Conservation (phyloP, 1,284 basidiomycete genomes). For the Cutaneotrichosporon mucoides region DNA sequence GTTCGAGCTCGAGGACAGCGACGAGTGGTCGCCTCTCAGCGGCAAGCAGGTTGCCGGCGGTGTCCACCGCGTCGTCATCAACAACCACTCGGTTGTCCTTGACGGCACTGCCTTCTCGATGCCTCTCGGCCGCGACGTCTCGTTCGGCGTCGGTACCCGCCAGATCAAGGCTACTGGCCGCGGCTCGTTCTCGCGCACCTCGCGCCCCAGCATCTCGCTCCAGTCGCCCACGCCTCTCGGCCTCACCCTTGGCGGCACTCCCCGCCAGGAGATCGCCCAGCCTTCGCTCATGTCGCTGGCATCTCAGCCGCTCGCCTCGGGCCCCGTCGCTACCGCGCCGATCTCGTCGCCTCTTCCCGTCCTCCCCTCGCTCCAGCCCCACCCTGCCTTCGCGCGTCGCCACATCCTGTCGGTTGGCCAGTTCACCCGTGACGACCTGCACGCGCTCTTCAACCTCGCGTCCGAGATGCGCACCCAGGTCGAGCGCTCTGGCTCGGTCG, state of each 20-base stretch:
- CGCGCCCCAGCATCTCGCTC: constrained; percentile 34
- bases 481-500: constrained; percentile 83
- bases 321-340: constrained; percentile 4
- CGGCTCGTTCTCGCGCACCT: constrained; percentile 41
- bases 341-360: constrained; percentile 41
- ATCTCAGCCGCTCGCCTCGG: constrained; percentile 12
- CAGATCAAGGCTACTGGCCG: constrained; percentile 19
- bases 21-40: constrained; percentile 80
- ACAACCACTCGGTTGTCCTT: constrained; percentile 85
- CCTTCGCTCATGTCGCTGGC: constrained; percentile 43
- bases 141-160: constrained; percentile 56
- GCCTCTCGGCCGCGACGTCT: constrained; percentile 72
- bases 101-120: constrained; percentile 72
- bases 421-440: constrained; percentile 83
- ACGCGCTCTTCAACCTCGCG: constrained; percentile 90
- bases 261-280: constrained; percentile 13
- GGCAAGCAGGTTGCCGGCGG: constrained; percentile 64
- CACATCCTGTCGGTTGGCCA: constrained; percentile 95
- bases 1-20: constrained; percentile 54
- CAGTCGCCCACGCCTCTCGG: constrained; percentile 11
- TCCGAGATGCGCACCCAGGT: constrained; percentile 96
- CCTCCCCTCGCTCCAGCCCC: constrained; percentile 54
- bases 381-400: constrained; percentile 73
- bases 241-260: constrained; percentile 19
- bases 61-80: constrained; percentile 86